Evolutionary conservation across 352 stramenopile species (phyloP).

Genomic region (Pelagophyceae sp.): DNA sequence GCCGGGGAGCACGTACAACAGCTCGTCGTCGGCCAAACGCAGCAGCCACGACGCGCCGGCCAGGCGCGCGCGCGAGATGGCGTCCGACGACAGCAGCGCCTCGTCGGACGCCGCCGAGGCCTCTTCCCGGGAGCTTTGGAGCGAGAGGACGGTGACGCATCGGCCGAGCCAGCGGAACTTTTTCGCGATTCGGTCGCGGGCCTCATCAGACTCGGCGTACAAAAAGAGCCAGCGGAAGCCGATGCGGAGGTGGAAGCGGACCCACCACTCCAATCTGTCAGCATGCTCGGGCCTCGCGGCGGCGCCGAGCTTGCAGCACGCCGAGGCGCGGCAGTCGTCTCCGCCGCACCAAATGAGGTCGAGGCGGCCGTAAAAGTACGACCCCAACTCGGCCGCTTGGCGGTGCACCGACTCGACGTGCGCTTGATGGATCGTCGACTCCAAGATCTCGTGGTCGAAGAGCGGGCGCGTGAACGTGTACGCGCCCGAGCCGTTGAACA

Average conservation of each 20-base stretch:
- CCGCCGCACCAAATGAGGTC: neutral
- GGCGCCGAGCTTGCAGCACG: neutral
- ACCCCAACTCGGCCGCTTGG: neutral
- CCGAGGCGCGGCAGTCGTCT: neutral
- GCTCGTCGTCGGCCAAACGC: slow-evolving; percentile 2
- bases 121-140: too few relatives aligned
- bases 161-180: neutral
- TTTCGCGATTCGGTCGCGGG: neutral
- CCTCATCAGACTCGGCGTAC: neutral
- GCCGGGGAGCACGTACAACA: slow-evolving; percentile 6
- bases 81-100: neutral
- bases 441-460: slow-evolving; percentile 17
- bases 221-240: neutral
- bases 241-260: neutral
- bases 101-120: neutral
- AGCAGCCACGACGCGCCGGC: slow-evolving; percentile 2
- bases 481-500: slow-evolving; percentile 8
- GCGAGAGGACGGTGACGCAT: neutral
- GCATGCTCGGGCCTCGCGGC: neutral
- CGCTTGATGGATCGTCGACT: slow-evolving; percentile 12
- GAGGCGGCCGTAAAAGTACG: neutral
- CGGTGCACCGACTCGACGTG: slow-evolving; percentile 10
- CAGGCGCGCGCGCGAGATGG: neutral
- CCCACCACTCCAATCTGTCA: neutral
- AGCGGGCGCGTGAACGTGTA: slow-evolving; percentile 10